Evolutionary conservation across 306 rosid genomes (phyloP).

Genomic region (Hippophae rhamnoides): DNA sequence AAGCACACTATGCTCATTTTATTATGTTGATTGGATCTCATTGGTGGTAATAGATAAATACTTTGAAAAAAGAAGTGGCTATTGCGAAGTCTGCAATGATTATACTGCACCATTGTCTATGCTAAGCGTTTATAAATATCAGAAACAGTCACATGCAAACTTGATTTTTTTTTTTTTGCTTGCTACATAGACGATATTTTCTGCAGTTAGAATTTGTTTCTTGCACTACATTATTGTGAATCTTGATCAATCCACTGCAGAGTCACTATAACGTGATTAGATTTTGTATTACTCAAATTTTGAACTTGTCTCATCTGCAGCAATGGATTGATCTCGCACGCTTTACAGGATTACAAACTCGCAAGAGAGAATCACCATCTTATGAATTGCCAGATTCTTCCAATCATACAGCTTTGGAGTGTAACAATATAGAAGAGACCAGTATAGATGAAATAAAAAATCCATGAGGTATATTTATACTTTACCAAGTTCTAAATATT

Average conservation of each 20-base stretch:
- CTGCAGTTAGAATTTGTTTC: not conserved
- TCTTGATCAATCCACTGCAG: not conserved
- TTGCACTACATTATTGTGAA: not conserved
- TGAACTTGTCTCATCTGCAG: slow-evolving; percentile 36
- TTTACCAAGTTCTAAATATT: slow-evolving; percentile 13
- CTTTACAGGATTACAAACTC: slow-evolving; percentile 65
- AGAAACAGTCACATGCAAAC: too few species aligned
- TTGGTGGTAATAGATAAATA: too few species aligned
- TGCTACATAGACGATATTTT: too few species aligned
- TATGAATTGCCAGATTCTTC: slow-evolving; percentile 38
- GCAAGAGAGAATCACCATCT: slow-evolving; percentile 36
- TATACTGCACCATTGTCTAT: not conserved
- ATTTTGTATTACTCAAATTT: not conserved
- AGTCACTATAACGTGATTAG: not conserved
- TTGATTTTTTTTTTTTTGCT: not conserved
- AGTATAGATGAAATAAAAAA: slow-evolving; percentile 48
- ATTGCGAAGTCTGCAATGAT: too few species aligned
- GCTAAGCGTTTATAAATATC: not conserved
- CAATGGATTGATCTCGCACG: slow-evolving; percentile 98
- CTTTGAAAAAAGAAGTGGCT: too few species aligned
- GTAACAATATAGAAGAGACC: slow-evolving; percentile 50
- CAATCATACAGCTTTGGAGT: slow-evolving; percentile 38
- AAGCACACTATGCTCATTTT: too few species aligned
- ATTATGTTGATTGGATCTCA: too few species aligned
- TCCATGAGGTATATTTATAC: slow-evolving; percentile 30